Evolutionary conservation across 2,329 filamentous ascomycete genomes (phyloP), one percentile per base, ranked within the genome.

Genomic region (Aspergillus carbonarius): DNA sequence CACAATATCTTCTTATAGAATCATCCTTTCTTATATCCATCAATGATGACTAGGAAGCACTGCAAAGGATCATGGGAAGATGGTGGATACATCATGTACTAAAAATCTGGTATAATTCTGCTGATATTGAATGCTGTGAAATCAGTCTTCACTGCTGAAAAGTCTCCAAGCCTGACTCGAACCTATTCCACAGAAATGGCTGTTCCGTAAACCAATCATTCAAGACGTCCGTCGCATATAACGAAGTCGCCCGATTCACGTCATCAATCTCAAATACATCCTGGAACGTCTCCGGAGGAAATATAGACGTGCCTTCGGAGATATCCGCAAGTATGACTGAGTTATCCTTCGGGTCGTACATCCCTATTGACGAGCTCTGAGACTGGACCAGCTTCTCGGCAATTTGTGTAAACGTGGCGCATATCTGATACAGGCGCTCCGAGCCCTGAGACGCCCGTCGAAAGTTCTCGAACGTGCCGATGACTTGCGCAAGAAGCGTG

Each of bases 401-500:
- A 9, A 62, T 39, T 12, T 55, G 49, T 3, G 53, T 42, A 39
- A 65, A 63, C 8, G 58, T 60, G 1, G 55, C 46, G 35, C 61
- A 63, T 17, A 63, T 58, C 15, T 59, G 52, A n/a, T 60, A 63
- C 20, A 63, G 55, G 5, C 54, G 53, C 12, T 60, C 59, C 13
- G 57, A 59, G 23, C 57, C 57, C 4, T 42, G 30, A 2, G 61
- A 62, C 2, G 56, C 47, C 6, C 37, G 17, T 13, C 56, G 57
- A 20, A 57, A 32, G 4, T 47, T 53, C 13, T 61, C 37, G 10
- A 65, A 34, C 3, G 57, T 66, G 9, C 10, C 27, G 4, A 60
- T 37, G 4, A 66, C 62, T 15, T 65, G 55, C 40, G 63, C 54
- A 1, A 68, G 58, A 6, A 68, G 52, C 20, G 47, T 49, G 30